A percentile compares a stretch with the other conserved stretches of the same genome.
These are phyloP conservation scores for Suillus fuscotomentosus DNA, from an alignment of 768 basidiomycete species.

Conservation along the genomic window DNA sequence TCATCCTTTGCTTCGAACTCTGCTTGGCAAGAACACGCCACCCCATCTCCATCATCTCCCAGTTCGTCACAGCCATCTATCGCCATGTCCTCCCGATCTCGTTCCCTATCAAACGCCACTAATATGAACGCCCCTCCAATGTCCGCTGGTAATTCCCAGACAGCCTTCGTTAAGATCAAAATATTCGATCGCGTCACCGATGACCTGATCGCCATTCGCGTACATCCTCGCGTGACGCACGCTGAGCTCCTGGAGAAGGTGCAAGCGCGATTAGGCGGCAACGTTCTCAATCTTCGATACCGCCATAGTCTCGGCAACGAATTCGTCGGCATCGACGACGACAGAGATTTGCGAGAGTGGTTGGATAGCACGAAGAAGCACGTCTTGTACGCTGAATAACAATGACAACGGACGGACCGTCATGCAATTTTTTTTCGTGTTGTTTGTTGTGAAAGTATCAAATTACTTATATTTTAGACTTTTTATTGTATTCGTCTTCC, in stretches of 20 bases:
- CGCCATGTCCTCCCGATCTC: conserved; percentile 47
- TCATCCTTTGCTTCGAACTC: conserved; percentile 21
- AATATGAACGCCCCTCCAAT: conserved; percentile 68
- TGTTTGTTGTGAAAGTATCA: conserved; percentile 11
- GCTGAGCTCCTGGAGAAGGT: conserved; percentile 90
- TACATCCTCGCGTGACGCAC: conserved; percentile 88
- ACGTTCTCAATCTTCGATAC: conserved; percentile 69
- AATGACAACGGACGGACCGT: conserved; percentile 28
- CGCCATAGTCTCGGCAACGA: conserved; percentile 68
- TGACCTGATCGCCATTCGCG: conserved; percentile 95
- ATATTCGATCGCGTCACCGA: conserved; percentile 93
- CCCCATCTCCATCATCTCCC: conserved; percentile 47
- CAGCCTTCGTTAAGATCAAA: conserved; percentile 97
- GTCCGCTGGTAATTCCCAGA: conserved; percentile 74
- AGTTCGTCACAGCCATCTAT: conserved; percentile 53
- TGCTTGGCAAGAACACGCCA: conserved; percentile 26
- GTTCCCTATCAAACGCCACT: conserved; percentile 53
- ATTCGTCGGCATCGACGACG: conserved; percentile 61
- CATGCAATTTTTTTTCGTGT: background rate
- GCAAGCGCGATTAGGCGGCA: conserved; percentile 77
- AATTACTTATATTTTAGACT: conserved; percentile 25
- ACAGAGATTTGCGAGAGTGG: conserved; percentile 70
- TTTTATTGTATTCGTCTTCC: conserved; percentile 27
- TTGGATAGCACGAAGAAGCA: conserved; percentile 79
- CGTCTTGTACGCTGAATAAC: conserved; percentile 75